These are phyloP conservation scores for Wickerhamiella kazuoi DNA, from an alignment of 805 yeast genomes.

Conservation along the genomic window DNA sequence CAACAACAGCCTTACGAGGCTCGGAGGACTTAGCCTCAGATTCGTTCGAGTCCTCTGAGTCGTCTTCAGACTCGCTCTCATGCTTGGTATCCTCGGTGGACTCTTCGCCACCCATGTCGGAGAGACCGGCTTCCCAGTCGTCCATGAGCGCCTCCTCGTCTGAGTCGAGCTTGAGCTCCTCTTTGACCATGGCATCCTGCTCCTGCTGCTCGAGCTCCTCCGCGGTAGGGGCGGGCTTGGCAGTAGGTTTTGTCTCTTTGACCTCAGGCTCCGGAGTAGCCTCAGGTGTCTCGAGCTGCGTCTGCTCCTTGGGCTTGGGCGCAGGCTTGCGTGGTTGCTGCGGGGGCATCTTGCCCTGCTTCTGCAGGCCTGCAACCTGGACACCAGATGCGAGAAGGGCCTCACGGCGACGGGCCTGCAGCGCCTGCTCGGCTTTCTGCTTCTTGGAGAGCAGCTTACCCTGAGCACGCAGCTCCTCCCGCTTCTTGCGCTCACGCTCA, in stretches of 20 bases:
- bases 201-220: conserved; percentile 10
- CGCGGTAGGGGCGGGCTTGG: conserved; percentile 10
- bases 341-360: conserved; percentile 22
- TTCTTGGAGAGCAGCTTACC: conserved; percentile 88
- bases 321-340: conserved; percentile 15
- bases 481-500: conserved; percentile 73
- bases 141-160: conserved; percentile 50
- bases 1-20: conserved; percentile 13
- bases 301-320: conserved; percentile 15
- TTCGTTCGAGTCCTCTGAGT: conserved; percentile 5
- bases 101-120: conserved; percentile 21
- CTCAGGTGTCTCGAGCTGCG: conserved; percentile 15
- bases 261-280: conserved; percentile 1
- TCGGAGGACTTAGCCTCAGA: conserved; percentile 8
- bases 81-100: not conserved
- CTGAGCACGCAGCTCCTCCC: conserved; percentile 85
- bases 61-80: too few relatives aligned
- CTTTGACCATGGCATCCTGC: conserved; percentile 11
- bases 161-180: conserved; percentile 20
- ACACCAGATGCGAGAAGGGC: conserved; percentile 62
- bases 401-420: conserved; percentile 76
- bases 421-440: conserved; percentile 81
- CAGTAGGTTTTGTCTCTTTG: conserved; percentile 10
- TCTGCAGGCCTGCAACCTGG: conserved; percentile 48
- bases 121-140: conserved; percentile 65